Evolutionary conservation across 306 rosid genomes (phyloP), one percentile per base, ranked within the genome.

Genomic region (Inga leiocalycina): DNA sequence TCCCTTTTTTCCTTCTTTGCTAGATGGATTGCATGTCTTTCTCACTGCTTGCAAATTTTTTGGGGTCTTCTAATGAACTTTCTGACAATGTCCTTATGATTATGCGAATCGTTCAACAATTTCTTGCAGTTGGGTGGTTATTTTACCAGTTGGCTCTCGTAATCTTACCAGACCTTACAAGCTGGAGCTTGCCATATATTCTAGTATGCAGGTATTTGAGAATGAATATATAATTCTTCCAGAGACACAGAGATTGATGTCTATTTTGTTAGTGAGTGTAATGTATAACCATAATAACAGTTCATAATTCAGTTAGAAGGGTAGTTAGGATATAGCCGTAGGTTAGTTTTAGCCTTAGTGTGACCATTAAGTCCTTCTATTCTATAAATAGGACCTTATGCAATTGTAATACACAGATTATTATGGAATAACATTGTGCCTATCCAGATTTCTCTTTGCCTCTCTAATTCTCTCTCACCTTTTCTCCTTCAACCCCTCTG

Each of bases 181-280:
- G 95, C 85, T 97, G 94, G 98, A 97, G 93, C 98, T 97, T 87
- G 99, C 94, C 22, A 81, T 92, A 17, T 97, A 97, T 88, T 65
- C 91, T 76, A 83, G 83, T 84, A 22, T 92, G 82, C 99, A 97
- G 99, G 99, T 94, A 92, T 75, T 68, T 41, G 22, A 39, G 30
- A 44, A 17, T 71, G 35, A 77, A 20, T 39, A 24, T 37, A 43
- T 76, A 51, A 77, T 75, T 81, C 81, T 80, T 37, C 69, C 62
- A 62, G 77, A 57, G 59, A 49, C 15, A 27, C 43, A 48, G 24
- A 20, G 27, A 4, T 8, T 13, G 70, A 12, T 34, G 41, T 64
- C 32, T 24, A 8, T 30, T 62, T 64, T 64, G 35, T 64, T 10
- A 64, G 19, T 30, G 16, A 11, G 15, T 39, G 6, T 37, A 8